Evolutionary conservation across 2,329 filamentous ascomycete species (phyloP).

Genomic region (Alternaria gansuensis): DNA sequence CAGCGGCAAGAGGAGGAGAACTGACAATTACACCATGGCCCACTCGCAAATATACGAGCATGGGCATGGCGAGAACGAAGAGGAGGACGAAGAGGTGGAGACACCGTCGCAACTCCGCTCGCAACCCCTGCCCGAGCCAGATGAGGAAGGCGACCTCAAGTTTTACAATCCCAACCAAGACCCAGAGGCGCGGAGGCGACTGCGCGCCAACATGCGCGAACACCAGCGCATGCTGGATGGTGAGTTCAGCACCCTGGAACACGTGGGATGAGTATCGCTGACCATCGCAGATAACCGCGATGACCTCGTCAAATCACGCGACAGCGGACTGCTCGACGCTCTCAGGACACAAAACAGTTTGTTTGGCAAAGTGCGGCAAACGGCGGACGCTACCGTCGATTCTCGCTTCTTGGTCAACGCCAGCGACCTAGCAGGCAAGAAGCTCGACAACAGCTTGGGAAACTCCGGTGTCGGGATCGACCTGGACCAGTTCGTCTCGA

Average conservation of each 20-base stretch:
- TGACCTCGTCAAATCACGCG: conserved; percentile 70
- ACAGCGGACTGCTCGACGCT: conserved; percentile 71
- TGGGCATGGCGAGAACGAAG: conserved; percentile 24
- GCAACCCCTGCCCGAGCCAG: conserved; percentile 12
- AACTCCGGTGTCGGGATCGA: conserved; percentile 79
- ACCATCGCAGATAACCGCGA: conserved; percentile 71
- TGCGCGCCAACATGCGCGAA: conserved; percentile 75
- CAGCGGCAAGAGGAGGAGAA: conserved; percentile 56
- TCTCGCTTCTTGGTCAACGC: conserved; percentile 83
- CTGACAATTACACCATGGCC: conserved; percentile 47
- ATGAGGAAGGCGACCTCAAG: conserved; percentile 24
- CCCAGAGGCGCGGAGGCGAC: conserved; percentile 72
- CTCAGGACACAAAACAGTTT: conserved; percentile 72
- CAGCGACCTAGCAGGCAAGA: conserved; percentile 81
- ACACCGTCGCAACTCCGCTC: conserved; percentile 14
- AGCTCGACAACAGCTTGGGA: conserved; percentile 77
- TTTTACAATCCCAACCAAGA: conserved; percentile 86
- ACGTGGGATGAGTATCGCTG: not conserved
- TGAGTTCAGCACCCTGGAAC: not conserved
- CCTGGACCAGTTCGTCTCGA: conserved; percentile 89
- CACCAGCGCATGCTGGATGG: conserved; percentile 70
- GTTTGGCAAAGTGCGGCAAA: conserved; percentile 79
- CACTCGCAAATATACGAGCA: conserved; percentile 20
- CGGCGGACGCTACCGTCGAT: conserved; percentile 88
- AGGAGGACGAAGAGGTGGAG: conserved; percentile 28